Evolutionary conservation across 257 asterid species (phyloP).

Genomic region (Paraleonurus japonicus): DNA sequence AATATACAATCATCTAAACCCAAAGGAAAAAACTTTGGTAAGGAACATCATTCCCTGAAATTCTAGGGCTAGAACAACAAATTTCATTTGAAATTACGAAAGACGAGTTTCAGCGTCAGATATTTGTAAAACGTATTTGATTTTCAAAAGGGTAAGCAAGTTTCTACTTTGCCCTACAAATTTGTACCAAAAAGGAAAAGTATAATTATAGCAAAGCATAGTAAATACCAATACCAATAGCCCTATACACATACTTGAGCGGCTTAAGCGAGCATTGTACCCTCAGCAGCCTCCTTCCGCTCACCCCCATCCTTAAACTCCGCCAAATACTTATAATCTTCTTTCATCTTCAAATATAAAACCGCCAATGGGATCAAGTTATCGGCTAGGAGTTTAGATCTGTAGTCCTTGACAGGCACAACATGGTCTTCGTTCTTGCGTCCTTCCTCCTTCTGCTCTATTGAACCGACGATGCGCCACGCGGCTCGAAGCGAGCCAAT

Average conservation of each 20-base stretch:
- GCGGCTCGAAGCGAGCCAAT: conserved; percentile 80
- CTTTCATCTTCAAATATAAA: conserved; percentile 76
- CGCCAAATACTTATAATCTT: conserved; percentile 64
- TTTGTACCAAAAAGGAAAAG: not conserved
- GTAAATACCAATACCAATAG: not conserved
- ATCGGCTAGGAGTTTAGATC: conserved; percentile 53
- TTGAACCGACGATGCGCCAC: conserved; percentile 67
- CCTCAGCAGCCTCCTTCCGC: conserved; percentile 68
- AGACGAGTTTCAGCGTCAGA: not conserved
- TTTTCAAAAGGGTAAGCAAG: not conserved
- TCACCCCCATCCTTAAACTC: conserved; percentile 62
- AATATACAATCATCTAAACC: not conserved
- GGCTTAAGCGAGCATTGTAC: conserved; percentile 65
- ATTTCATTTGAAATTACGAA: not conserved
- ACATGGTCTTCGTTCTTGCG: conserved; percentile 77
- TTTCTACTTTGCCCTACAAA: not conserved
- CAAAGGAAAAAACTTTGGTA: not conserved
- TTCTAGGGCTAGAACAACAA: not conserved
- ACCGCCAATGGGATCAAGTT: conserved; percentile 48
- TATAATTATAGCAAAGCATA: not conserved
- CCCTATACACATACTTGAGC: conserved; percentile 53
- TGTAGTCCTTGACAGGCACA: conserved; percentile 55
- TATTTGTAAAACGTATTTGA: not conserved
- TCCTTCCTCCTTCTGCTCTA: conserved; percentile 71
- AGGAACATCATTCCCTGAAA: not conserved